Evolutionary conservation across 2,329 filamentous ascomycete species (phyloP).

Genomic region (Torrubiellomyces zombiae): DNA sequence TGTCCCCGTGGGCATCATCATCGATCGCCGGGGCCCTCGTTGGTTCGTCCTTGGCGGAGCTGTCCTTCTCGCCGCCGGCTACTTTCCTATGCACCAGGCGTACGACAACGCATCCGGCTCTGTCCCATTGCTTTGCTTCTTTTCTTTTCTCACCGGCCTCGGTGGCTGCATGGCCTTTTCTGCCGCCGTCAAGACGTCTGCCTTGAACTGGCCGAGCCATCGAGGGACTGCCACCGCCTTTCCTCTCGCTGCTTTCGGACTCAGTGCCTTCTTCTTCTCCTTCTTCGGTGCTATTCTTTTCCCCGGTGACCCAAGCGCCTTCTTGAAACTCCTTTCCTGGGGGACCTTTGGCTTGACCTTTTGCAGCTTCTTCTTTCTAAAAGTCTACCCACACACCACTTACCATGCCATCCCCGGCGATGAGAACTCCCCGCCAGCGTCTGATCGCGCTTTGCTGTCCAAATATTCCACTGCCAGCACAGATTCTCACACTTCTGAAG

Average conservation of each 20-base stretch:
- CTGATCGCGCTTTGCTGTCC: background rate
- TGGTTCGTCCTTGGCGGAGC: conserved; percentile 63
- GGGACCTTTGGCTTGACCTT: conserved; percentile 67
- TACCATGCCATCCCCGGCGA: conserved; percentile 38
- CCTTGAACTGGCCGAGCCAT: conserved; percentile 80
- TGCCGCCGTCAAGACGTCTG: conserved; percentile 70
- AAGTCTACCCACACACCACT: conserved; percentile 40
- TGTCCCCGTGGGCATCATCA: conserved; percentile 74
- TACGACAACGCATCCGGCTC: conserved; percentile 51
- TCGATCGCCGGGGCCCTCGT: conserved; percentile 68
- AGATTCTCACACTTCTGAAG: conserved; percentile 23
- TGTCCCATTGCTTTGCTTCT: conserved; percentile 55
- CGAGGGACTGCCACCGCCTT: conserved; percentile 90
- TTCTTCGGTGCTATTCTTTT: conserved; percentile 60
- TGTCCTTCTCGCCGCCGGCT: conserved; percentile 57
- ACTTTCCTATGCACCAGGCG: conserved; percentile 69
- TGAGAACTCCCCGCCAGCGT: conserved; percentile 6
- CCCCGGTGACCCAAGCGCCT: conserved; percentile 65
- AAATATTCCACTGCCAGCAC: background rate
- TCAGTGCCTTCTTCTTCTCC: conserved; percentile 95
- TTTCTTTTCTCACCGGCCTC: conserved; percentile 69
- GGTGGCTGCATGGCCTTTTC: conserved; percentile 87
- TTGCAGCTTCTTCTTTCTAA: conserved; percentile 69
- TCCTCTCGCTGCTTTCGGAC: conserved; percentile 77
- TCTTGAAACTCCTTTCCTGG: conserved; percentile 62